Conservation (phyloP, 2,329 filamentous ascomycete species). For the Clonostachys chloroleuca region DNA sequence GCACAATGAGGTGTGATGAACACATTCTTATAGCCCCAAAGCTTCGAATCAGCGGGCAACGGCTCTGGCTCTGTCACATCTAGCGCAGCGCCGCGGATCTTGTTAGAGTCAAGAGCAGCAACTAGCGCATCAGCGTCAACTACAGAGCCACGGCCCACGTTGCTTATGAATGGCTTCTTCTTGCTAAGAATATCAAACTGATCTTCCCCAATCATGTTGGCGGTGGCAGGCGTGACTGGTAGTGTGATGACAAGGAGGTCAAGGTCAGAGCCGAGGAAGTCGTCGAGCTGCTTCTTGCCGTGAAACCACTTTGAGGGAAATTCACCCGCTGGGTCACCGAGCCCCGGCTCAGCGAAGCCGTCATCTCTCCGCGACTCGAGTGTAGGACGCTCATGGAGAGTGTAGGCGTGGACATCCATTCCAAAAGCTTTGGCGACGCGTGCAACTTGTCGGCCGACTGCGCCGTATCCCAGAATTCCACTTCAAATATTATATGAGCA, state of each 20-base stretch:
- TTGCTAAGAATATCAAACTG: constrained; percentile 41
- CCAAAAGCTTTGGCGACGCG: constrained; percentile 60
- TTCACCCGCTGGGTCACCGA: constrained; percentile 46
- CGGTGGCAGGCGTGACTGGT: constrained; percentile 44
- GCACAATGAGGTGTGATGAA: constrained; percentile 55
- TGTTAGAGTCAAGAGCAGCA: constrained; percentile 44
- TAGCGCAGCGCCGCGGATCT: constrained; percentile 60
- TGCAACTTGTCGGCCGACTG: constrained; percentile 48
- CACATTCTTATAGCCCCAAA: constrained; percentile 68
- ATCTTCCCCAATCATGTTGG: constrained; percentile 41
- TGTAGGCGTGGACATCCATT: constrained; percentile 74
- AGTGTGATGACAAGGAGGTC: constrained; percentile 48
- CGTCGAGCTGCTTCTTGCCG: constrained; percentile 39
- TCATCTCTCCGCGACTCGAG: constrained; percentile 59
- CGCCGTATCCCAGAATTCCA: constrained; percentile 49
- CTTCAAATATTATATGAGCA: constrained; percentile 14
- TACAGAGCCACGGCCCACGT: constrained; percentile 61
- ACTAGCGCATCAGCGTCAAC: constrained; percentile 53
- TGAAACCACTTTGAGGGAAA: constrained; percentile 48
- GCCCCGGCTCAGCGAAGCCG: constrained; percentile 64
- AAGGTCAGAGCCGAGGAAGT: constrained; percentile 44
- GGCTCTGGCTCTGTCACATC: constrained; percentile 82
- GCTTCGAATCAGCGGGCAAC: constrained; percentile 58
- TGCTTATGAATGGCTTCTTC: constrained; percentile 58
- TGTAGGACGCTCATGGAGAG: constrained; percentile 61